Conservation (phyloP, 345 rosid species). For the Aquilaria yunnanensis region DNA sequence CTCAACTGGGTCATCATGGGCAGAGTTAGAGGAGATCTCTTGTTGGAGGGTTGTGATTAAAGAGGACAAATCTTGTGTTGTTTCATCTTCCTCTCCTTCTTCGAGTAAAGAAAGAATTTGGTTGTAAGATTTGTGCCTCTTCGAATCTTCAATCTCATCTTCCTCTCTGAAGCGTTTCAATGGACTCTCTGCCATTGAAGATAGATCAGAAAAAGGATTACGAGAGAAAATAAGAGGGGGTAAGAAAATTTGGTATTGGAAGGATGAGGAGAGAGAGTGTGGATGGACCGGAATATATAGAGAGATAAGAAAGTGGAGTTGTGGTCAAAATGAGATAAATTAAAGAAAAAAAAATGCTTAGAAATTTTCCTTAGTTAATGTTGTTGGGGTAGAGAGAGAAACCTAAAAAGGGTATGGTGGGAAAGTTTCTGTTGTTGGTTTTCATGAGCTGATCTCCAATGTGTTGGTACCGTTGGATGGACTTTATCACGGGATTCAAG, state of each 20-base stretch:
- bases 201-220: not conserved
- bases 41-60: conserved; percentile 54
- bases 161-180: conserved; percentile 61
- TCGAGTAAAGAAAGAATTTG: conserved; percentile 41
- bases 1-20: conserved; percentile 4
- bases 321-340: conserved; percentile 36
- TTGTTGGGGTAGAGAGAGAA: not conserved
- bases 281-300: conserved; percentile 38
- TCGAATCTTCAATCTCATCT: conserved; percentile 29
- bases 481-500: not conserved
- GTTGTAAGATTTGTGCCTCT: conserved; percentile 42
- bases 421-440: not conserved
- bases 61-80: conserved; percentile 43
- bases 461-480: conserved; percentile 16
- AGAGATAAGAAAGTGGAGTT: conserved; percentile 16
- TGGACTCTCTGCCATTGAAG: conserved; percentile 39
- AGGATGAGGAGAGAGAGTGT: not conserved
- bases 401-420: not conserved
- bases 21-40: conserved; percentile 30
- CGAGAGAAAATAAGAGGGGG: not conserved
- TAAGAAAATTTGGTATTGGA: not conserved
- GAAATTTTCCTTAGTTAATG: not conserved
- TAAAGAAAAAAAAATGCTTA: conserved; percentile 6
- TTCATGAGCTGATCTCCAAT: conserved; percentile 3
- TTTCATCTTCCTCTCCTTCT: conserved; percentile 40